Evolutionary conservation across 768 basidiomycete species (phyloP), one percentile per base, ranked within the genome.

Genomic region (Boletus rufocinnamomeus): DNA sequence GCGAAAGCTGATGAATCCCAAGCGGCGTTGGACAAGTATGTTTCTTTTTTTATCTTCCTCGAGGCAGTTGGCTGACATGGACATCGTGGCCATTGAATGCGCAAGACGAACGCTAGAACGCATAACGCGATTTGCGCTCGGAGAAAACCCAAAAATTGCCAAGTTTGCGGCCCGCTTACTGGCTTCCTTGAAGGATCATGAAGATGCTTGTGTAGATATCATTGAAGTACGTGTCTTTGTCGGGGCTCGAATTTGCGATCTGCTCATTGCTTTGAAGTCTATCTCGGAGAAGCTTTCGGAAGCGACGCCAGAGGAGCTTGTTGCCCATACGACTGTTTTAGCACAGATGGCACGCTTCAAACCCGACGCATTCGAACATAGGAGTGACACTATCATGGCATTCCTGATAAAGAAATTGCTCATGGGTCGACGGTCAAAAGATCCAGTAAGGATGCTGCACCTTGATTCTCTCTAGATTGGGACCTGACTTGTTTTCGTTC

Each of bases 131-230:
- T 82, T 84, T 62, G 88, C 82, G 0, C 65, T 86, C 32, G 83
- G 83, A 27, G 79, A 82, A 5, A 82, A 88, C 52, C 75, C 78
- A 27, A 80, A 83, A 23, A 84, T 88, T 60, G 89, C 93, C 21
- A 98, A 98, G 71, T 95, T 92, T 70, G 90, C 93, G 2, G 85
- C 91, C 3, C 83, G 94, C 23, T 77, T 91, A 35, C 67, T 96
- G 23, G 83, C 87, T 1, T 81, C 80, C 52, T 79, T 79, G 40
- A 83, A 82, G 63, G 79, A 84, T 46, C 77, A 81, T 16, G 78
- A 79, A 8, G 76, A 81, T 2, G 61, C 77, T 1, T 85, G 87
- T 61, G 67, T 71, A 1, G 74, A 82, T 11, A 76, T 92, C 11
- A 77, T 93, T 32, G 84, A 90, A 63, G 95, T 94, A 62, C 51